Percentiles rank a stretch among this genome's conserved stretches.
Evolutionary conservation across 176 grass and related monocot genomes (phyloP).

Genomic region (Rhynchospora breviuscula): DNA sequence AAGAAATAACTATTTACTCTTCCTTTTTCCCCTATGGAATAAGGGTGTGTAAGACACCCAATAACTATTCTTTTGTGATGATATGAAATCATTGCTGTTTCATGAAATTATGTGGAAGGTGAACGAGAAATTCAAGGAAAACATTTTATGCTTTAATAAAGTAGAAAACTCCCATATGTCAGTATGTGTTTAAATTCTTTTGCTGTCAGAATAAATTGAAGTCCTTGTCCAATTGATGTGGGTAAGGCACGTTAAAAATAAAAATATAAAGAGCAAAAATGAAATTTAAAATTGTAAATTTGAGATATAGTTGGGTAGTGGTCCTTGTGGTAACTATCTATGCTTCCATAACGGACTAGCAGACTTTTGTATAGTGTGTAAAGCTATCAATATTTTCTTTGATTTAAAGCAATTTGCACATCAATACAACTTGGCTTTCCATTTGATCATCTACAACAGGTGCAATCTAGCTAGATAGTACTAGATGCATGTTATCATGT

Average conservation of each 20-base stretch:
- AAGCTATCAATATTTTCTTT: constrained; percentile 3
- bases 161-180: neutral
- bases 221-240: neutral
- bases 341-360: neutral
- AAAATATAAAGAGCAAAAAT: neutral
- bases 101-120: neutral
- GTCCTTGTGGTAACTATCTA: constrained; percentile 2
- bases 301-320: neutral
- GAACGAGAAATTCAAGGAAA: neutral
- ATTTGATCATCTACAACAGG: neutral
- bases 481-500: neutral
- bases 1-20: neutral
- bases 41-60: neutral
- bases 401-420: constrained; percentile 8
- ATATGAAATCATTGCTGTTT: neutral
- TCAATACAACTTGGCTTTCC: constrained; percentile 2
- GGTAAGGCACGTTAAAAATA: neutral
- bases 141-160: neutral
- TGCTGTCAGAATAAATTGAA: neutral
- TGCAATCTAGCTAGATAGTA: too few species aligned
- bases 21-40: neutral
- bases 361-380: constrained; percentile 2
- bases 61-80: neutral
- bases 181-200: neutral
- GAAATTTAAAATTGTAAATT: neutral